These are phyloP conservation scores for Geranium incanum DNA, from an alignment of 441 rosid genomes.

Conservation along the genomic window DNA sequence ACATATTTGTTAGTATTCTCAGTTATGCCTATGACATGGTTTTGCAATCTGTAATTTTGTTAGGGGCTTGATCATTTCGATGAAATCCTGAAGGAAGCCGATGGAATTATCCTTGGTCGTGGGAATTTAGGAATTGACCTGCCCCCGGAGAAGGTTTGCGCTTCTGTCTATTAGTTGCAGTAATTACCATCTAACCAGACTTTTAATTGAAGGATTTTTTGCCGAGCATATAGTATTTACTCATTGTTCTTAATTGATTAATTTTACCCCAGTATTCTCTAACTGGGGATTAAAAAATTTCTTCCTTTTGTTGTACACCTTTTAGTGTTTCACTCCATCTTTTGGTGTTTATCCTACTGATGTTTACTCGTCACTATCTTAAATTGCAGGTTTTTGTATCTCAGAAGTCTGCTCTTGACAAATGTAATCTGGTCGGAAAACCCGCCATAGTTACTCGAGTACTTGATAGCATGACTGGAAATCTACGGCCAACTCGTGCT, in stretches of 20 bases:
- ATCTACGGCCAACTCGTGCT: slow-evolving; percentile 29
- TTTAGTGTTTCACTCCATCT: neutral
- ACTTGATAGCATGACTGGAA: slow-evolving; percentile 28
- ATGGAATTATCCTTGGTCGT: slow-evolving; percentile 27
- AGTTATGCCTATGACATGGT: neutral
- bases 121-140: slow-evolving; percentile 28
- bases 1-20: neutral
- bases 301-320: neutral
- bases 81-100: slow-evolving; percentile 26
- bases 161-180: neutral
- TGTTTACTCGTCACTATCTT: neutral
- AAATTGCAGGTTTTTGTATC: slow-evolving; percentile 23
- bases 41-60: neutral
- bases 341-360: neutral
- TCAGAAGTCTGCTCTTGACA: slow-evolving; percentile 23
- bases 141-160: slow-evolving; percentile 26
- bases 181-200: neutral
- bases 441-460: slow-evolving; percentile 29
- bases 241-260: neutral
- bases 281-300: neutral
- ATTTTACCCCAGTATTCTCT: neutral
- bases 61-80: slow-evolving; percentile 25
- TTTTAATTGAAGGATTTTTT: neutral
- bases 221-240: neutral
- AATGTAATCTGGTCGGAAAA: slow-evolving; percentile 24